phyloP scores from a whole-genome alignment of 2,329 filamentous ascomycete genomes.

The Fusarium acutatum region DNA sequence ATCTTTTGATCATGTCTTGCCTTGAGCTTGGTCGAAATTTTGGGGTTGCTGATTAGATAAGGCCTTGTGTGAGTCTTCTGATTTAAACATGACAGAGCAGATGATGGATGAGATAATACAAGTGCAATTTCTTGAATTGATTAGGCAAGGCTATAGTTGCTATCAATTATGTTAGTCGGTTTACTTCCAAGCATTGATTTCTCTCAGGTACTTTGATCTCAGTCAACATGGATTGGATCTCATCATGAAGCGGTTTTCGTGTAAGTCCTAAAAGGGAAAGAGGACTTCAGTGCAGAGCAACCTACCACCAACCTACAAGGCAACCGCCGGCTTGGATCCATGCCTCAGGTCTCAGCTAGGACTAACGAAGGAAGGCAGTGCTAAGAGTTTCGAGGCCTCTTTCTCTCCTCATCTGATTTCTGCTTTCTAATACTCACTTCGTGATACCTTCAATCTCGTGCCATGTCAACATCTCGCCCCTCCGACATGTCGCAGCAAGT shows the following conservation, averaged over 20 bases:
- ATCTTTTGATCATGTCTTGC: conserved; percentile 4
- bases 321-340: not conserved
- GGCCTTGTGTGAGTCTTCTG: not conserved
- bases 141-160: not conserved
- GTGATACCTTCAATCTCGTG: not conserved
- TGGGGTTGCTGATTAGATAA: conserved; percentile 35
- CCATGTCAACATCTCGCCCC: not conserved
- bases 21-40: conserved; percentile 23
- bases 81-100: not conserved
- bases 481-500: conserved; percentile 4
- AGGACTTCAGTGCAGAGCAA: conserved; percentile 29
- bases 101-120: not conserved
- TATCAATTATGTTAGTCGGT: not conserved
- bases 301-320: conserved; percentile 1
- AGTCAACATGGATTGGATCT: not conserved
- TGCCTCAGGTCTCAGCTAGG: conserved; percentile 41
- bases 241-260: not conserved
- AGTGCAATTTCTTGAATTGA: not conserved
- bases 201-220: not conserved
- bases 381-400: not conserved
- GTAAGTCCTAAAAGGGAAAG: conserved; percentile 38
- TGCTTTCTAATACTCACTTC: not conserved
- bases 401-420: not conserved
- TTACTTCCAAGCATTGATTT: not conserved
- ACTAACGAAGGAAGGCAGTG: conserved; percentile 19